These are phyloP conservation scores for Rosa multiflora DNA, from an alignment of 306 rosid genomes.

Conservation along the genomic window DNA sequence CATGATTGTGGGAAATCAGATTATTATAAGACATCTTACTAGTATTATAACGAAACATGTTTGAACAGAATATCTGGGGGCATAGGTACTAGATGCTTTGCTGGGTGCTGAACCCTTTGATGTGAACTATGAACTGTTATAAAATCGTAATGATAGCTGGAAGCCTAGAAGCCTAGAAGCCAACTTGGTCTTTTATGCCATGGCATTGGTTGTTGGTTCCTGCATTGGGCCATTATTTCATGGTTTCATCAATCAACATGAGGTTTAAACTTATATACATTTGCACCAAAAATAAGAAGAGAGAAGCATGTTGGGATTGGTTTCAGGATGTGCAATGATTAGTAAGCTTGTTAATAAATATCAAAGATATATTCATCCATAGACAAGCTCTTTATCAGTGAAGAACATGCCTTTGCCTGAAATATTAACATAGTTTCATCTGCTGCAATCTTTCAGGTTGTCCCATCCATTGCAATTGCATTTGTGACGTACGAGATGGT, in stretches of 20 bases:
- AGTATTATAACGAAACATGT: background rate
- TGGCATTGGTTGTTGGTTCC: background rate
- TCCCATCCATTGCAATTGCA: slow-evolving; percentile 93
- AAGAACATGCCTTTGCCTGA: background rate
- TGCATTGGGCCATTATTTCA: background rate
- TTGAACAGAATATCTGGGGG: background rate
- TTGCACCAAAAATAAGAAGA: background rate
- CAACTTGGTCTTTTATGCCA: background rate
- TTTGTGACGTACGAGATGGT: slow-evolving; percentile 91
- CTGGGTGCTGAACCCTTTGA: slow-evolving; percentile 5
- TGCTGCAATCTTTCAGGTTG: slow-evolving; percentile 64
- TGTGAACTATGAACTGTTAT: background rate
- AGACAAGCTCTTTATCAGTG: background rate
- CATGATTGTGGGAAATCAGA: background rate
- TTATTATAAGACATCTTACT: background rate
- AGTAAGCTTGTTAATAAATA: background rate
- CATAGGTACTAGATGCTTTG: background rate
- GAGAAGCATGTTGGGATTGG: background rate
- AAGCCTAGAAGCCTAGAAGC: background rate
- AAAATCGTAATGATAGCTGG: background rate
- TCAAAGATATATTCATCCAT: background rate
- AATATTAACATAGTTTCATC: slow-evolving; percentile 13
- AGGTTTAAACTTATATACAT: background rate
- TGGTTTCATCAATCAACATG: background rate
- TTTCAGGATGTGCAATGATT: background rate